phyloP scores from a whole-genome alignment of 2,329 filamentous ascomycete genomes.

The Tolypocladium tropicale region DNA sequence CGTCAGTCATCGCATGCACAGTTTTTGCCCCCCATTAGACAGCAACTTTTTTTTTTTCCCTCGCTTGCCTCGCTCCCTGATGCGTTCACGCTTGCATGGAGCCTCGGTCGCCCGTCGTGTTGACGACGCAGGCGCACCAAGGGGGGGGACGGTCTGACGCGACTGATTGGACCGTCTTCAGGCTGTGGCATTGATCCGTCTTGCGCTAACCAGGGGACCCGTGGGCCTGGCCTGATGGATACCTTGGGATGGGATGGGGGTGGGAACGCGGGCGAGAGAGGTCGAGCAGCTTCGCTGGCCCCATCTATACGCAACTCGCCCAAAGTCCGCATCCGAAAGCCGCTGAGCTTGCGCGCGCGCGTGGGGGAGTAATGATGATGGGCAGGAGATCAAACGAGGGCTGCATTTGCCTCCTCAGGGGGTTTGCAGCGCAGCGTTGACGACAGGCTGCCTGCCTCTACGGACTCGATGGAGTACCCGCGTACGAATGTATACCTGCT shows the following conservation, averaged over 20 bases:
- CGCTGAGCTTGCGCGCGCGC: background rate
- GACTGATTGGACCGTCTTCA: slow-evolving; percentile 16
- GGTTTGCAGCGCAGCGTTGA: background rate
- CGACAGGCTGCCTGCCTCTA: background rate
- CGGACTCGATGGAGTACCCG: too few relatives aligned
- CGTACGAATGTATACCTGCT: background rate
- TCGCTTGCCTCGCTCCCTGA: background rate
- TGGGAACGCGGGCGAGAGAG: background rate
- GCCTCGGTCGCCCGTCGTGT: slow-evolving; percentile 16
- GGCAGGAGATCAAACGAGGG: background rate
- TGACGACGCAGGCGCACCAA: slow-evolving; percentile 11
- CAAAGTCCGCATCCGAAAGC: background rate
- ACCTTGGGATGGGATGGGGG: background rate
- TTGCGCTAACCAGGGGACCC: slow-evolving; percentile 18
- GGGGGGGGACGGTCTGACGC: slow-evolving; percentile 4
- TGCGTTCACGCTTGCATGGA: slow-evolving; percentile 7
- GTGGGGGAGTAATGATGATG: background rate
- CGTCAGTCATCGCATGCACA: background rate
- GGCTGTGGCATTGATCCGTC: slow-evolving; percentile 17
- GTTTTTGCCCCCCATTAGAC: background rate
- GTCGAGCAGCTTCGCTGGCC: background rate
- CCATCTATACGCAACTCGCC: background rate
- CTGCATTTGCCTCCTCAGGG: background rate
- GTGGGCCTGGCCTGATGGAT: background rate
- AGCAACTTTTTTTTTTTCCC: background rate